Percentiles rank a stretch among this genome's conserved stretches.
Evolutionary conservation across 176 grass and related monocot species (phyloP).

Genomic region (Secale cereale): DNA sequence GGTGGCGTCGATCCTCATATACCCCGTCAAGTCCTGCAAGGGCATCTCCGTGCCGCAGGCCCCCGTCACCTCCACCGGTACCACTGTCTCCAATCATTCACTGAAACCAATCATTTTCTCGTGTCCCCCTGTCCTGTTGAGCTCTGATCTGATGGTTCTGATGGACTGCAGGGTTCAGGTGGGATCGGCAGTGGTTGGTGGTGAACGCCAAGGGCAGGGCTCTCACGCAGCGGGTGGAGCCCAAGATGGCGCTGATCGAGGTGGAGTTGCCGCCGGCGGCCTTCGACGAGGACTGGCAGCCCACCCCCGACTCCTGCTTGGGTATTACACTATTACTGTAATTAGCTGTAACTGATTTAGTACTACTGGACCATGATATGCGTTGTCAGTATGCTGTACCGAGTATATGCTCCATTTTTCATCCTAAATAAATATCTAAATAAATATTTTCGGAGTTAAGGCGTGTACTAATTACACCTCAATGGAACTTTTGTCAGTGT

Average conservation of each 20-base stretch:
- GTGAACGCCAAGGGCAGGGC: conserved; percentile 74
- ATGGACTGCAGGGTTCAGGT: conserved; percentile 51
- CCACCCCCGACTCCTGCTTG: conserved; percentile 51
- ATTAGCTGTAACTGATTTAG: background rate
- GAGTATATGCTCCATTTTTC: background rate
- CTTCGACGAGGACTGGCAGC: conserved; percentile 56
- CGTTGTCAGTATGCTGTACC: background rate
- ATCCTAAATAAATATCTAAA: no score
- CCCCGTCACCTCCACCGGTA: conserved; percentile 68
- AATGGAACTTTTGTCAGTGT: no score
- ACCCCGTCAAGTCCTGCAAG: conserved; percentile 87
- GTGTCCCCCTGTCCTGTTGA: no score
- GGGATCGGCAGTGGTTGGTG: conserved; percentile 89
- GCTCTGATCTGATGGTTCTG: background rate
- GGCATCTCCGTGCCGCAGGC: conserved; percentile 71
- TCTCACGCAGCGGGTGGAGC: conserved; percentile 74
- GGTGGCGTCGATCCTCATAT: conserved; percentile 57
- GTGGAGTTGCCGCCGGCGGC: conserved; percentile 59
- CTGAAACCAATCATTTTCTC: no score
- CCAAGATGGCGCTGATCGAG: conserved; percentile 75
- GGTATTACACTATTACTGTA: no score
- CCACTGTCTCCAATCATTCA: no score
- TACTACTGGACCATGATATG: background rate
- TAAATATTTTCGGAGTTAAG: no score
- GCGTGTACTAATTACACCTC: no score